Percentiles rank a stretch among this genome's conserved stretches.
Evolutionary conservation across 495 filamentous ascomycete genomes (phyloP).

Genomic region (Penicillium macrosclerotiorum): DNA sequence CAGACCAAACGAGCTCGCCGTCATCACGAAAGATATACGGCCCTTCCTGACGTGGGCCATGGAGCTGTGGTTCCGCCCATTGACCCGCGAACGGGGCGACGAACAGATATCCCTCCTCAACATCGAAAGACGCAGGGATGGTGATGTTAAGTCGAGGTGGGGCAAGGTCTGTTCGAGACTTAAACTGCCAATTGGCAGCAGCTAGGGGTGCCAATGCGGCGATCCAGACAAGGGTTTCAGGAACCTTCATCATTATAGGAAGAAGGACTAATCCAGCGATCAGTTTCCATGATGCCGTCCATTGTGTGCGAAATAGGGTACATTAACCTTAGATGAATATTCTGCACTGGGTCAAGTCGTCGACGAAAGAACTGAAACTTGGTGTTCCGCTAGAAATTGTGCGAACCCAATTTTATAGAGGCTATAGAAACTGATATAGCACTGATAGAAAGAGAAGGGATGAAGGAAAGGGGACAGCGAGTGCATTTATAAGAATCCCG

Average conservation of each 20-base stretch:
- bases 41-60: constrained; percentile 53
- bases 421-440: no score
- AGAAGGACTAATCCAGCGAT: constrained; percentile 27
- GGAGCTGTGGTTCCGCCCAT: constrained; percentile 26
- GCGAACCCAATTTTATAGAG: no score
- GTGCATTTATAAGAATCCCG: no score
- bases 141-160: constrained; percentile 57
- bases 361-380: no score
- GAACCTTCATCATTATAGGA: constrained; percentile 36
- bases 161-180: constrained; percentile 54
- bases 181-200: constrained; percentile 54
- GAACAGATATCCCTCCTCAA: constrained; percentile 54
- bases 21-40: constrained; percentile 56
- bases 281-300: constrained; percentile 36
- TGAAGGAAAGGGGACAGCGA: no score
- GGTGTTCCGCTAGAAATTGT: no score
- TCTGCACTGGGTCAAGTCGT: constrained; percentile 36
- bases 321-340: constrained; percentile 55
- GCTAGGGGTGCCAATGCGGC: constrained; percentile 26
- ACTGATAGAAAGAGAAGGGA: no score
- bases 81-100: constrained; percentile 53
- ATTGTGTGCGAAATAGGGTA: constrained; percentile 44
- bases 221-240: constrained; percentile 17
- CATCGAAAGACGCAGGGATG: constrained; percentile 46
- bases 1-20: constrained; percentile 56